Conservation (phyloP, 176 grass and related monocot genomes). For the Eremochloa ophiuroides region DNA sequence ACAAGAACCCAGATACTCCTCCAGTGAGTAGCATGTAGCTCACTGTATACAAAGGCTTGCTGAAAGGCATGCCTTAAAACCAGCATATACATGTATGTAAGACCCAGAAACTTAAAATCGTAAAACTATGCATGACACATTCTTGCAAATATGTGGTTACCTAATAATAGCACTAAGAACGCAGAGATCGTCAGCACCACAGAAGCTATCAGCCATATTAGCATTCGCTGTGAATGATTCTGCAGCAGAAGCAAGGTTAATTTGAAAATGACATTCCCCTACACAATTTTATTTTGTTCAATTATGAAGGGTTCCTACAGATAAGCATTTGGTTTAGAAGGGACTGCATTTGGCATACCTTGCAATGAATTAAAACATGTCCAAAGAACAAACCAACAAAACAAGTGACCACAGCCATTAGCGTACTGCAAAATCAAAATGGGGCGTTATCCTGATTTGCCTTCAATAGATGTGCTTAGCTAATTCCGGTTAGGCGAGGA, state of each 20-base stretch:
- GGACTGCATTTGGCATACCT: conserved; percentile 41
- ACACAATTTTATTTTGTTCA: background rate
- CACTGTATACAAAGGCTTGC: conserved; percentile 86
- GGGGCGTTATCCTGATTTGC: background rate
- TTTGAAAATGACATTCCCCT: background rate
- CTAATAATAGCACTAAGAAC: conserved; percentile 63
- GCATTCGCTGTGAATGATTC: conserved; percentile 58
- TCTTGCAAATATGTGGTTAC: conserved; percentile 28
- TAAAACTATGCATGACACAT: background rate
- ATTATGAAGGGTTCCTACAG: background rate
- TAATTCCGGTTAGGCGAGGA: background rate
- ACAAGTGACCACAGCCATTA: conserved; percentile 85
- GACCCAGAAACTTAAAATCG: conserved; percentile 20
- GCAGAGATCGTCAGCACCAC: conserved; percentile 52
- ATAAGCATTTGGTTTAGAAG: conserved; percentile 7
- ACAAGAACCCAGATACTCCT: conserved; percentile 72
- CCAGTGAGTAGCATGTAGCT: conserved; percentile 85
- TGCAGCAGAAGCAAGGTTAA: conserved; percentile 39
- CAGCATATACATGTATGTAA: conserved; percentile 11
- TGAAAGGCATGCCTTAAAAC: conserved; percentile 83
- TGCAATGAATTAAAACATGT: conserved; percentile 72
- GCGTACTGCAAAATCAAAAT: conserved; percentile 43
- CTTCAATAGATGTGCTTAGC: conserved; percentile 14
- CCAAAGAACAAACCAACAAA: conserved; percentile 93
- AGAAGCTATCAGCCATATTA: conserved; percentile 64